Percentiles rank a stretch among this genome's conserved stretches.
Conservation (phyloP, 305 asterid species). For the Caryopteris hybrid region DNA sequence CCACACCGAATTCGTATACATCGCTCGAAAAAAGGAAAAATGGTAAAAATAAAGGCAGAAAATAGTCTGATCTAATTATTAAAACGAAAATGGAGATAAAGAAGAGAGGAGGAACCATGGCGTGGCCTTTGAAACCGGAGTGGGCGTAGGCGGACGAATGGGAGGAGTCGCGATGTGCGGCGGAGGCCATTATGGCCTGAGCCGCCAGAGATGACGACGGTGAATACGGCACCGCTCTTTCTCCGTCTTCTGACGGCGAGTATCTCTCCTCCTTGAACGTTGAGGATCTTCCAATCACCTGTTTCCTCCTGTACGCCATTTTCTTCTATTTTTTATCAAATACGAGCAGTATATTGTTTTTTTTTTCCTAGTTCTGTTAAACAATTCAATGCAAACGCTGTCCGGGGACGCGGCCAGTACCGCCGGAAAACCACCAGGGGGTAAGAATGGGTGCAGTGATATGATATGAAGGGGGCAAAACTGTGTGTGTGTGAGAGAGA, state of each 20-base stretch:
- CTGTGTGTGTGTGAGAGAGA: background rate
- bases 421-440: constrained; percentile 20
- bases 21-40: background rate
- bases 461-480: background rate
- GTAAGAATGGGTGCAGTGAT: background rate
- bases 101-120: constrained; percentile 25
- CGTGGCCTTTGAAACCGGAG: constrained; percentile 18
- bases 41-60: background rate
- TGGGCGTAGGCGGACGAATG: constrained; percentile 32
- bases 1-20: background rate
- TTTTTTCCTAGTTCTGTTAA: background rate
- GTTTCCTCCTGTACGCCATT: constrained; percentile 67
- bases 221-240: constrained; percentile 10
- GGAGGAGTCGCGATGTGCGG: constrained; percentile 48
- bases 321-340: background rate
- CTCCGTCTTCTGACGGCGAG: constrained; percentile 15
- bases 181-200: constrained; percentile 62
- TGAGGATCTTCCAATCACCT: constrained; percentile 45
- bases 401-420: constrained; percentile 13
- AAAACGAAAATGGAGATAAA: background rate
- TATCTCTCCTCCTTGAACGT: constrained; percentile 52
- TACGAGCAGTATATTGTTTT: background rate
- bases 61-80: background rate
- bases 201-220: constrained; percentile 59
- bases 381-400: background rate